Conservation (phyloP, 164 flowering plant species). For the Aristolochia californica region DNA sequence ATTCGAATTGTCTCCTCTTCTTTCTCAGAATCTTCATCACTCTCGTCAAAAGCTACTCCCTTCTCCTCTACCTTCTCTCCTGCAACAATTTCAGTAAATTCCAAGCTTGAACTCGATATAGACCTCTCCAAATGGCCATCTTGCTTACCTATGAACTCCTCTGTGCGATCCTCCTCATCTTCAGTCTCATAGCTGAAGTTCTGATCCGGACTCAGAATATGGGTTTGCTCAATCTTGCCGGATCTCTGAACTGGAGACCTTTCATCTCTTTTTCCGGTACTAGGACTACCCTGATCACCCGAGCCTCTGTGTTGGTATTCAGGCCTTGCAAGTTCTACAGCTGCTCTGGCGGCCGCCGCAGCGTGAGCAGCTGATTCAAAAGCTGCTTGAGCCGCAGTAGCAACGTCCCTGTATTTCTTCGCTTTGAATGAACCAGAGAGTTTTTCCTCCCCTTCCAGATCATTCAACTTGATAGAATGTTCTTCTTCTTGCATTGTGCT, state of each 20-base stretch:
- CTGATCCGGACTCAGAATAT: too few relatives aligned
- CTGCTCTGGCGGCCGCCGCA: conserved; percentile 77
- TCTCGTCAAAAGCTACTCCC: conserved; percentile 23
- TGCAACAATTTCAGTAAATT: neutral
- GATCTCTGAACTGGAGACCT: neutral
- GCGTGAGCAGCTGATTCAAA: conserved; percentile 80
- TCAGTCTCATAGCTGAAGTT: too few relatives aligned
- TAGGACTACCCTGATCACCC: conserved; percentile 20
- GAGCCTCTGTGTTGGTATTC: conserved; percentile 23
- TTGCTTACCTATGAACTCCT: neutral
- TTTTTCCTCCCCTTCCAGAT: neutral
- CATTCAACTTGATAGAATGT: neutral
- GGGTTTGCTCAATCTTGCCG: conserved; percentile 14
- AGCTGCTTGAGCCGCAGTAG: conserved; percentile 81
- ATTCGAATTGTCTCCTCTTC: neutral
- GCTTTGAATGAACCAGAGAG: conserved; percentile 2
- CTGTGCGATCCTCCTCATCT: neutral
- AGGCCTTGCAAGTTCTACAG: conserved; percentile 54
- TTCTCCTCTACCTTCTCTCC: conserved; percentile 6
- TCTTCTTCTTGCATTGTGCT: neutral
- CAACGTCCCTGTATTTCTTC: conserved; percentile 44
- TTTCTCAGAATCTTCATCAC: conserved; percentile 21
- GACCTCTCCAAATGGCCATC: neutral
- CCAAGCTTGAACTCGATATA: neutral
- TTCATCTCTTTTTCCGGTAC: conserved; percentile 2